phyloP scores from a whole-genome alignment of 2,329 filamentous ascomycete species.

The Aspergillus spinulosporus region DNA sequence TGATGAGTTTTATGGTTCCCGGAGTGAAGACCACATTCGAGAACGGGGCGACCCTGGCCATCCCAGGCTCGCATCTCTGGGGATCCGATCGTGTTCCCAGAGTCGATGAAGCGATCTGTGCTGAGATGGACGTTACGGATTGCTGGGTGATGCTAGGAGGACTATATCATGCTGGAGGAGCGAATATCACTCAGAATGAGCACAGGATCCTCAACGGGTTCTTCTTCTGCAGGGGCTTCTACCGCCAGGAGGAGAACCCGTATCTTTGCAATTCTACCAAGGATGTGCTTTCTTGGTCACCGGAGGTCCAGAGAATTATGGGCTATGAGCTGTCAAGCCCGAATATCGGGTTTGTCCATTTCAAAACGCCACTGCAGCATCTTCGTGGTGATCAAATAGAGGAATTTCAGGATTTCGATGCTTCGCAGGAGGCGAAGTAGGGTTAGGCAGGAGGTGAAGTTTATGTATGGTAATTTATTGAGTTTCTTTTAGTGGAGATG shows the following conservation, averaged over 20 bases:
- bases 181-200: slow-evolving; percentile 10
- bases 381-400: slow-evolving; percentile 6
- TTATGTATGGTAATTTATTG: not conserved
- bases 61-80: slow-evolving; percentile 17
- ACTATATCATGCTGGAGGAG: slow-evolving; percentile 17
- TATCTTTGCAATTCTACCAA: slow-evolving; percentile 14
- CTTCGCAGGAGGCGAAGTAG: slow-evolving; percentile 12
- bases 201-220: slow-evolving; percentile 15
- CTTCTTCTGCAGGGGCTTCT: slow-evolving; percentile 16
- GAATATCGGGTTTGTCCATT: slow-evolving; percentile 15
- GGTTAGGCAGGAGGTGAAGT: slow-evolving; percentile 3
- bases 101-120: slow-evolving; percentile 5
- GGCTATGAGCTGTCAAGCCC: slow-evolving; percentile 17
- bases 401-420: slow-evolving; percentile 10
- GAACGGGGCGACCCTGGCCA: slow-evolving; percentile 13
- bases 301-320: slow-evolving; percentile 14
- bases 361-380: slow-evolving; percentile 12
- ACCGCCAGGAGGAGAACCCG: slow-evolving; percentile 17
- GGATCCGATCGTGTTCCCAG: slow-evolving; percentile 13
- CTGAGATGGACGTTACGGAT: slow-evolving; percentile 15
- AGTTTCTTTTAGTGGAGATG: no score
- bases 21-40: slow-evolving; percentile 12
- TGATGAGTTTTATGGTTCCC: slow-evolving; percentile 15
- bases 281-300: slow-evolving; percentile 17
- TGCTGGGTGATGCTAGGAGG: slow-evolving; percentile 17